These are phyloP conservation scores for Zychaea mexicana DNA, from an alignment of 371 early-diverging fungal genomes.

Conservation along the genomic window DNA sequence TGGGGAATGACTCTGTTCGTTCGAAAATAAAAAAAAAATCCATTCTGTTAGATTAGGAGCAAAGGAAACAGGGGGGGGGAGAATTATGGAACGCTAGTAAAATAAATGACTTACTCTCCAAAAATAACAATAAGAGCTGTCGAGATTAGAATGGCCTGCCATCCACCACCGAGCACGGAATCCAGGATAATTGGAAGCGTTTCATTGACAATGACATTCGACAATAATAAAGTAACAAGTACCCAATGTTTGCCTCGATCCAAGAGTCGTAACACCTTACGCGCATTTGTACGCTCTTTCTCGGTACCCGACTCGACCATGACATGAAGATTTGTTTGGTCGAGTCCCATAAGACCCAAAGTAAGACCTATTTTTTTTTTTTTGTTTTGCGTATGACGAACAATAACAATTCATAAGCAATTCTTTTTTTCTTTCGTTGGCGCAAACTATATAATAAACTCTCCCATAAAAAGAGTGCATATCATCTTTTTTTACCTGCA, in stretches of 20 bases:
- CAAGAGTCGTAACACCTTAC: constrained; percentile 67
- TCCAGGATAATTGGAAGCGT: constrained; percentile 93
- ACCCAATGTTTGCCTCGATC: constrained; percentile 82
- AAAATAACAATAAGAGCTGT: constrained; percentile 89
- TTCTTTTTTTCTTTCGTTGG: no score
- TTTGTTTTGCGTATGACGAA: no score
- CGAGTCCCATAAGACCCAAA: constrained; percentile 83
- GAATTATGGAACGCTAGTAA: constrained; percentile 14
- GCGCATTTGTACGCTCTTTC: constrained; percentile 67
- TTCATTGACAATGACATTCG: constrained; percentile 94
- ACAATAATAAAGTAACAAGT: constrained; percentile 86
- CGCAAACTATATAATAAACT: no score
- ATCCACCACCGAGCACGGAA: constrained; percentile 75
- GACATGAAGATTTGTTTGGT: constrained; percentile 70
- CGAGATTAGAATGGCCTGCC: constrained; percentile 88
- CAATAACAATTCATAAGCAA: no score
- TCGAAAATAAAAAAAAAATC: not conserved
- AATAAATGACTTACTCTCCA: constrained; percentile 77
- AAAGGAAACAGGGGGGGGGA: constrained; percentile 42
- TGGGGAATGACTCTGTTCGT: constrained; percentile 47
- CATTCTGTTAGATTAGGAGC: not conserved
- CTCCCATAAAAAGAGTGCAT: no score
- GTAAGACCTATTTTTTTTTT: constrained; percentile 82
- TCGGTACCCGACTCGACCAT: constrained; percentile 72
- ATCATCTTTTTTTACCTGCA: constrained; percentile 47